Evolutionary conservation across 345 rosid genomes (phyloP).

Genomic region (Eucalyptus erythrocorys): DNA sequence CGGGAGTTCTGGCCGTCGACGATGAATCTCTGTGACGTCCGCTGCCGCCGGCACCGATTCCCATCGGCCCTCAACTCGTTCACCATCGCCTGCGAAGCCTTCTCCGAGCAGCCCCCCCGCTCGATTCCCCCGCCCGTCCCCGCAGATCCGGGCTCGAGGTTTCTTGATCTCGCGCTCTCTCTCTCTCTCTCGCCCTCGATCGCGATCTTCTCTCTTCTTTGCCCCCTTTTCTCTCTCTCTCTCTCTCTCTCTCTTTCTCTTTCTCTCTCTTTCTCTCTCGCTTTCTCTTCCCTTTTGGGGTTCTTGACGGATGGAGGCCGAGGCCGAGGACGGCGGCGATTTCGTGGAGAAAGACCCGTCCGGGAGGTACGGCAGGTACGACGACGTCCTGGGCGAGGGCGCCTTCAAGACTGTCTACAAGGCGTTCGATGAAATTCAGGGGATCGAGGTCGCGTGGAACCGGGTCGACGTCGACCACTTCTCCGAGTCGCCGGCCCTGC

Average conservation of each 20-base stretch:
- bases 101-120: neutral
- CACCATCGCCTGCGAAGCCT: slow-evolving; percentile 5
- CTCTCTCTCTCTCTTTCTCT: neutral
- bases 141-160: neutral
- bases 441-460: slow-evolving; percentile 97
- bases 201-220: neutral
- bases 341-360: slow-evolving; percentile 5
- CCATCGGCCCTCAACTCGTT: neutral
- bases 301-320: neutral
- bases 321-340: neutral
- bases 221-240: neutral
- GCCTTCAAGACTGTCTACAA: slow-evolving; percentile 98
- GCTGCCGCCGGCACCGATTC: neutral
- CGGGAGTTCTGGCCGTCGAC: neutral
- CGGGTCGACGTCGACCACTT: slow-evolving; percentile 67
- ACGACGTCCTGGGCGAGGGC: slow-evolving; percentile 84
- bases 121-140: neutral
- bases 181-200: no score
- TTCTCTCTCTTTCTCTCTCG: neutral
- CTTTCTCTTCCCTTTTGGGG: neutral
- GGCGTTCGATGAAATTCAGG: slow-evolving; percentile 82
- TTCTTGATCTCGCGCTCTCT: neutral
- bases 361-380: slow-evolving; percentile 25
- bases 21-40: neutral
- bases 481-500: slow-evolving; percentile 61